Evolutionary conservation across 78 protist genomes (phyloP).

Genomic region (Dictyostelium firmibasis): DNA sequence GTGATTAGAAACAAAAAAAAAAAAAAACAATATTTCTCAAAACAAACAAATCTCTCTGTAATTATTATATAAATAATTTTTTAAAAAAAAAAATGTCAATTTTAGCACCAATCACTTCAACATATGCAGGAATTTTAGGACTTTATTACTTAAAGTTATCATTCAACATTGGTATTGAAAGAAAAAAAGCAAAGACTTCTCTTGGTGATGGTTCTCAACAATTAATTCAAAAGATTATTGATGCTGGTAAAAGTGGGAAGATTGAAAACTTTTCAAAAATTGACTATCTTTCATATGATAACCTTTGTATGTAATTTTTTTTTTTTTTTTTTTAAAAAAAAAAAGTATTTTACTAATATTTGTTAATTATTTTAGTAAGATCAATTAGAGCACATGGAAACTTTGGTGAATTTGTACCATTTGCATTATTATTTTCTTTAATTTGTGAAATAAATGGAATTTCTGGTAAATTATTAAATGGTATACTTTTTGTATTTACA

Average conservation of each 20-base stretch:
- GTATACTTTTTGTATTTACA: not conserved
- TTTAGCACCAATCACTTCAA: conserved; percentile 19
- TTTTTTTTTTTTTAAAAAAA: no score
- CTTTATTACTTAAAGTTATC: not conserved
- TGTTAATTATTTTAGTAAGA: not conserved
- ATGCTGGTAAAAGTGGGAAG: not conserved
- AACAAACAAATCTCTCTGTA: no score
- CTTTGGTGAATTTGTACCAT: conserved; percentile 52
- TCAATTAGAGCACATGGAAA: conserved; percentile 47
- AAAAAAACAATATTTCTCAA: not conserved
- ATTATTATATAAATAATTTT: not conserved
- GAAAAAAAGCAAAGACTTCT: not conserved
- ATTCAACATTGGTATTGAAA: not conserved
- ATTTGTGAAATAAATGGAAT: conserved; percentile 33
- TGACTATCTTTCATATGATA: not conserved
- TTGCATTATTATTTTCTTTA: not conserved
- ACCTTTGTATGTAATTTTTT: not conserved
- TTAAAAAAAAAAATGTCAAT: not conserved
- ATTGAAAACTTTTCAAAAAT: not conserved
- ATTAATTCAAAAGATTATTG: not conserved
- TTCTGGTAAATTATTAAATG: not conserved
- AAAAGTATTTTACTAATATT: no score
- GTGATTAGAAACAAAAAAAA: not conserved
- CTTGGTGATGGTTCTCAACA: conserved; percentile 31
- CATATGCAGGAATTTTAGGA: conserved; percentile 8